Conservation (phyloP, 148 eudicot species). For the Nyssa sinensis region DNA sequence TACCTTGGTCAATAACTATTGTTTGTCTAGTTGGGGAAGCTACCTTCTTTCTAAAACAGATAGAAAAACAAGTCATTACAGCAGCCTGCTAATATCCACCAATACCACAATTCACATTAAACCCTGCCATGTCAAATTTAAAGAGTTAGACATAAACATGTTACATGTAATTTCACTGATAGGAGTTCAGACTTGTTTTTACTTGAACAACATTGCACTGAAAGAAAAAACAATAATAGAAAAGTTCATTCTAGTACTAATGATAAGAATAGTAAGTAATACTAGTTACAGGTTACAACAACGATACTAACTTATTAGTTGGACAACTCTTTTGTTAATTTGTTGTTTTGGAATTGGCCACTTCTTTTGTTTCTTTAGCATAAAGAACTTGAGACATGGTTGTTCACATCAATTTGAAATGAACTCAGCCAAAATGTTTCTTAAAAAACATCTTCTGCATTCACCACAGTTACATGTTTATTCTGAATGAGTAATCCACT, state of each 20-base stretch:
- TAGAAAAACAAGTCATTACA: slow-evolving; percentile 38
- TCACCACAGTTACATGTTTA: no score
- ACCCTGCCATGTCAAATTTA: slow-evolving; percentile 10
- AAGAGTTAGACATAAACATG: slow-evolving; percentile 5
- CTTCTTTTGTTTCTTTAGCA: not conserved
- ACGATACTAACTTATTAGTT: not conserved
- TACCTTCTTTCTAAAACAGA: slow-evolving; percentile 25
- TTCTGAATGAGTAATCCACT: not conserved
- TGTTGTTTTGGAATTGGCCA: not conserved
- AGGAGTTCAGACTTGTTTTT: not conserved
- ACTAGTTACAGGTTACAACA: not conserved
- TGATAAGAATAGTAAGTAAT: no score
- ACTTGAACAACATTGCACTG: not conserved
- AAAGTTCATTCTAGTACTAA: not conserved
- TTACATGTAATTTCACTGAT: not conserved
- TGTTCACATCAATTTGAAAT: not conserved
- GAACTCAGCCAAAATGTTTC: not conserved
- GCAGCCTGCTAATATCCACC: not conserved
- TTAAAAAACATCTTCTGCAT: not conserved
- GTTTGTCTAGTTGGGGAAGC: slow-evolving; percentile 16
- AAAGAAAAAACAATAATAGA: no score
- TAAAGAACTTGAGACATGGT: not conserved
- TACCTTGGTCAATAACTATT: slow-evolving; percentile 43
- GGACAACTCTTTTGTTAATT: not conserved
- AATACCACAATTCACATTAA: slow-evolving; percentile 11